These are phyloP conservation scores for Botrytis pseudocinerea DNA, from an alignment of 2,329 filamentous ascomycete genomes.

Conservation along the genomic window DNA sequence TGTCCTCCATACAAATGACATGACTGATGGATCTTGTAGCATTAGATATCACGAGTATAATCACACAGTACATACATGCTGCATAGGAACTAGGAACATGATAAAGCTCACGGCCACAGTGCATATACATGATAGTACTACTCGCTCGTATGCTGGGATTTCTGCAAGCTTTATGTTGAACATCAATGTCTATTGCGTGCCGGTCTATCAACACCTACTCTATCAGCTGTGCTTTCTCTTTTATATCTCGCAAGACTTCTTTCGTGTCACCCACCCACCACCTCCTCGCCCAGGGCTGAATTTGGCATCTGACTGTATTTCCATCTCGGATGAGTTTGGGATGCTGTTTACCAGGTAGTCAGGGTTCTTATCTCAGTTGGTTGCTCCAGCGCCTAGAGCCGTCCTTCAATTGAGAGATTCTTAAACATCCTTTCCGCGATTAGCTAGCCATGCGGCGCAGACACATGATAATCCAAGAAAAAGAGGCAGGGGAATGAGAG, in stretches of 20 bases:
- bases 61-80: not conserved
- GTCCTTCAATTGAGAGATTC: not conserved
- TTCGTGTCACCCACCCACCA: not conserved
- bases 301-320: constrained; percentile 13
- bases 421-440: constrained; percentile 22
- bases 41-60: not conserved
- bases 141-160: not conserved
- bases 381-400: constrained; percentile 4
- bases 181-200: not conserved
- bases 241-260: not conserved
- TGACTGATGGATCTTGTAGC: not conserved
- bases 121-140: no score
- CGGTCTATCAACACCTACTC: not conserved
- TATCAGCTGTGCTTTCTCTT: not conserved
- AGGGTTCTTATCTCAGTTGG: not conserved
- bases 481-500: not conserved
- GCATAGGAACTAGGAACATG: no score
- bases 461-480: not conserved
- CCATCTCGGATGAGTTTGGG: not conserved
- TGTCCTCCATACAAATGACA: not conserved
- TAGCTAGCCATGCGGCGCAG: constrained; percentile 5
- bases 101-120: not conserved
- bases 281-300: not conserved
- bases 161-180: not conserved
- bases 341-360: not conserved